A percentile compares a stretch with the other conserved stretches of the same genome.
Evolutionary conservation across 306 rosid genomes (phyloP).

Genomic region (peach (Prunus persica)): Prunus_persica_NCBIv2 NC_034015.1:20978001-20978500

Average conservation of each 20-base stretch:
- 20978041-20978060: constrained; percentile 38
- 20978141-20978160: constrained; percentile 73
- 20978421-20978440: constrained; percentile 85
- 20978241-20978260: neutral
- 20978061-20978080: constrained; percentile 92
- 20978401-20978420: constrained; percentile 91
- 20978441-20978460: constrained; percentile 99
- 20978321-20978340: constrained; percentile 24
- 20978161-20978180: constrained; percentile 88
- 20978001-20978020: neutral
- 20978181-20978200: constrained; percentile 99
- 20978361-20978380: constrained; percentile 46
- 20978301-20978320: neutral
- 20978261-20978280: neutral
- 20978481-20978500: constrained; percentile 13
- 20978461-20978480: constrained; percentile 29
- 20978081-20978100: constrained; percentile 91
- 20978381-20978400: constrained; percentile 56
- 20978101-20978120: constrained; percentile 86
- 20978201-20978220: constrained; percentile 73
- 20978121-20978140: constrained; percentile 99
- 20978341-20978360: constrained; percentile 54
- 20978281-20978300: neutral
- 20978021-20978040: neutral
- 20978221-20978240: constrained; percentile 50